Conservation (phyloP, 805 yeast genomes). For the Candida saitoana region DNA sequence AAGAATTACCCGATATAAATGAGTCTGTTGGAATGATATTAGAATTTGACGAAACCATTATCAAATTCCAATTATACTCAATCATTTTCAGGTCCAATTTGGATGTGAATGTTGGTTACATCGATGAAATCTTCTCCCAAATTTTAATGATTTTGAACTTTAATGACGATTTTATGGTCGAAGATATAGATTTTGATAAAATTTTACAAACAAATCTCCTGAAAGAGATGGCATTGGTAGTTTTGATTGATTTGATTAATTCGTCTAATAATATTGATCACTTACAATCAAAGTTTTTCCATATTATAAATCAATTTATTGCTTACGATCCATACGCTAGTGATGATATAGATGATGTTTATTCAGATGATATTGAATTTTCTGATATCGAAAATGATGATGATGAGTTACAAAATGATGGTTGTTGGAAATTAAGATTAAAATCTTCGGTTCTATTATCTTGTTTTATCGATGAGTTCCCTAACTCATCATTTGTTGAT, state of each 20-base stretch:
- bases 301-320: slow-evolving; percentile 20
- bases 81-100: slow-evolving; percentile 12
- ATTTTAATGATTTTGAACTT: slow-evolving; percentile 19
- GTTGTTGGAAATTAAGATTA: slow-evolving; percentile 58
- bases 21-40: neutral
- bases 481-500: slow-evolving; percentile 17
- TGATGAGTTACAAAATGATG: slow-evolving; percentile 42
- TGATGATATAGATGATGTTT: slow-evolving; percentile 32
- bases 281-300: slow-evolving; percentile 13
- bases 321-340: slow-evolving; percentile 29
- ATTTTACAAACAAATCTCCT: slow-evolving; percentile 41
- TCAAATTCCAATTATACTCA: slow-evolving; percentile 14
- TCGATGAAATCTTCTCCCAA: slow-evolving; percentile 14
- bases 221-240: slow-evolving; percentile 49
- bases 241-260: slow-evolving; percentile 31
- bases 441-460: slow-evolving; percentile 44
- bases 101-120: slow-evolving; percentile 1
- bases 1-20: slow-evolving; percentile 14
- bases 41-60: neutral
- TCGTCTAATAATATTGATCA: slow-evolving; percentile 11
- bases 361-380: slow-evolving; percentile 34
- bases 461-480: slow-evolving; percentile 27
- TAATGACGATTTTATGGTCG: slow-evolving; percentile 16
- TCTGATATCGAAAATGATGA: slow-evolving; percentile 45
- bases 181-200: slow-evolving; percentile 42